Conservation (phyloP, 2,329 filamentous ascomycete species). For the Penicillium sp. region DNA sequence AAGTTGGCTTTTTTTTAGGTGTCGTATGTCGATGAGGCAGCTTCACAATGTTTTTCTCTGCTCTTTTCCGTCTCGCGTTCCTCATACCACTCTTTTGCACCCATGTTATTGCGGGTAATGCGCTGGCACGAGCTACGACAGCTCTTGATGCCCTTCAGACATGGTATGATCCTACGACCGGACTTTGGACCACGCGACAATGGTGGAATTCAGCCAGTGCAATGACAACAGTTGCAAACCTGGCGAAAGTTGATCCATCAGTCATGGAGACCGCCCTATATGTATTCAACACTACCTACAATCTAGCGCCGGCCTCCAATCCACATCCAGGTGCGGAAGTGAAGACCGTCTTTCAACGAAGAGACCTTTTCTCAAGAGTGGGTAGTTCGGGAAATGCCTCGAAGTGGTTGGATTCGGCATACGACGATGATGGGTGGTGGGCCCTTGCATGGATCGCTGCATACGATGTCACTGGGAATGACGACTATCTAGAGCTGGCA, state of each 20-base stretch:
- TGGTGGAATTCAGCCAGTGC: conserved; percentile 79
- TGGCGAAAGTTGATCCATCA: conserved; percentile 47
- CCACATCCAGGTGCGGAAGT: conserved; percentile 29
- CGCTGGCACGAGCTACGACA: conserved; percentile 22
- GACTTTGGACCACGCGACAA: conserved; percentile 67
- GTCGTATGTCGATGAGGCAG: conserved; percentile 10
- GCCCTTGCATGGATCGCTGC: conserved; percentile 60
- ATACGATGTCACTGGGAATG: conserved; percentile 57
- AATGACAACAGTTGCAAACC: conserved; percentile 67
- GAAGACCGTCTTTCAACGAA: conserved; percentile 20
- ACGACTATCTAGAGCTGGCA: conserved; percentile 54
- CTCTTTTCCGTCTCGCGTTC: conserved; percentile 18
- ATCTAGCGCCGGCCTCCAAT: conserved; percentile 32
- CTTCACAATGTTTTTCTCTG: conserved; percentile 24
- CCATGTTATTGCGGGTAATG: conserved; percentile 22
- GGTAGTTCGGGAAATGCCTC: conserved; percentile 27
- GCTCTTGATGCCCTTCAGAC: conserved; percentile 58
- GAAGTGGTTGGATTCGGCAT: conserved; percentile 42
- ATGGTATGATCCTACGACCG: conserved; percentile 66
- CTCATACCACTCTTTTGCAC: conserved; percentile 17
- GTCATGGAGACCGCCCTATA: conserved; percentile 41
- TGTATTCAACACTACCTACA: conserved; percentile 55
- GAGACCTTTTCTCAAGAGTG: conserved; percentile 11
- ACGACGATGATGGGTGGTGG: conserved; percentile 63
- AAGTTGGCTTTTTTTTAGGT: not conserved